Base-by-base conservation (phyloP, 2,329 filamentous ascomycete genomes). In the Tympanopsis confertula region DNA sequence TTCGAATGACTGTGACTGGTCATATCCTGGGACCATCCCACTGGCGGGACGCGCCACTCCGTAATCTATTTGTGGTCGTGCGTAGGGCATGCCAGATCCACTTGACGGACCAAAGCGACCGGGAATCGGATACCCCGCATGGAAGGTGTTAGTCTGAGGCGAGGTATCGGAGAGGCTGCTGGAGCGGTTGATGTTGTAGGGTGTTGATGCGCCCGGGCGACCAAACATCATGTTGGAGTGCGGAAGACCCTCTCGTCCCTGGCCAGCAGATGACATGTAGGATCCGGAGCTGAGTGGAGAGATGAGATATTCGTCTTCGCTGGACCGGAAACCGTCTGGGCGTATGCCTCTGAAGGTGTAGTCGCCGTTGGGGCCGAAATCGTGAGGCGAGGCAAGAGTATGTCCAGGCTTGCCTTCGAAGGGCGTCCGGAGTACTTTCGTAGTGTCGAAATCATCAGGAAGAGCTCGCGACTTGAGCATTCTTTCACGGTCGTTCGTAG, bases 381-480 rank as follows among this genome's bases (percentile, higher is more conserved):
- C n/a, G n/a, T n/a, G n/a, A n/a, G n/a, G n/a, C n/a, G n/a, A n/a
- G n/a, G n/a, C n/a, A n/a, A n/a, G n/a, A n/a, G n/a, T n/a, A n/a
- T n/a, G n/a, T n/a, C n/a, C n/a, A n/a, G n/a, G 7, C 17, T 33
- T 33, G 15, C 17, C 75, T 7, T 76, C 76, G 44, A 81, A 81
- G 3, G 74, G 74, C 15, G 74, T 79, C 51, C 82, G 78, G 13
- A 83, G 59, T 13, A 78, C 78, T 50, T 80, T 74, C 3, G 82
- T 67, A 46, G 78, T 82, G 54, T 82, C 78, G 44, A 83, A 83
- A 46, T 78, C 76, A 45, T 82, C 77, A 5, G 78, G 78, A 3
- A 83, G 74, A 3, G 78, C 77, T 39, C 77, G 68, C 74, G 82
- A 82, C 56, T 79, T 78, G 52, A 83, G 75, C 70, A 82, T 78